Conservation (phyloP, 2,329 filamentous ascomycete genomes). For the Pezicula carpinea region DNA sequence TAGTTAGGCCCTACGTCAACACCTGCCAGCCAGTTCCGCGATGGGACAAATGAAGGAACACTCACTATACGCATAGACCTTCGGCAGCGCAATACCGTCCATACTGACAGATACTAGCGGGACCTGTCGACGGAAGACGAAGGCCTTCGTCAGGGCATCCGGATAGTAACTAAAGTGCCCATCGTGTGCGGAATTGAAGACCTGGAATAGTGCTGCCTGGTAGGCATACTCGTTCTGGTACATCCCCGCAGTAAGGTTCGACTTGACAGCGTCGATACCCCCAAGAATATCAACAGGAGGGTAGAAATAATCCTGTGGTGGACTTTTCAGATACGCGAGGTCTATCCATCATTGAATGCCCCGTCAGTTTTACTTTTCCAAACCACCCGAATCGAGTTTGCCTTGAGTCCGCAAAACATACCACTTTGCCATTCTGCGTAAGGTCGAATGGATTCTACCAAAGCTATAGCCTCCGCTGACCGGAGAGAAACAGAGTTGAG, state of each 20-base stretch:
- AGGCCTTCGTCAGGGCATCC: constrained; percentile 43
- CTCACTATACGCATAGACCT: constrained; percentile 46
- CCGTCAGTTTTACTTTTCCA: background rate
- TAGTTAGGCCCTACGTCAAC: background rate
- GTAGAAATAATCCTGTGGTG: constrained; percentile 7
- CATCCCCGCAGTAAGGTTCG: background rate
- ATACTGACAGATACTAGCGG: constrained; percentile 52
- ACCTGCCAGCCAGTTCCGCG: background rate
- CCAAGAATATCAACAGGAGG: constrained; percentile 7
- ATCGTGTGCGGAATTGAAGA: constrained; percentile 9
- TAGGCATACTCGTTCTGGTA: constrained; percentile 12
- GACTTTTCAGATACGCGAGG: constrained; percentile 6
- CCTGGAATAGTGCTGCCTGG: constrained; percentile 3
- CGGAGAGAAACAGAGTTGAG: constrained; percentile 37
- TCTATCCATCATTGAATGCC: background rate
- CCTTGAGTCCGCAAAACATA: background rate
- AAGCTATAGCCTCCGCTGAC: constrained; percentile 34
- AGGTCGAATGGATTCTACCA: constrained; percentile 34
- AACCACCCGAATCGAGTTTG: background rate
- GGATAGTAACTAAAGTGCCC: constrained; percentile 35
- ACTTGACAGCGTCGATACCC: constrained; percentile 5
- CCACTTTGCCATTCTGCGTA: constrained; percentile 38
- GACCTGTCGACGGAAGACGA: constrained; percentile 42
- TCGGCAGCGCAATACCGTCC: constrained; percentile 51
- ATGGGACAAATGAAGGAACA: background rate